Percentiles rank a stretch among this genome's conserved stretches.
phyloP scores from a whole-genome alignment of 495 filamentous ascomycete species.

The Lasiosphaeris hirsuta region DNA sequence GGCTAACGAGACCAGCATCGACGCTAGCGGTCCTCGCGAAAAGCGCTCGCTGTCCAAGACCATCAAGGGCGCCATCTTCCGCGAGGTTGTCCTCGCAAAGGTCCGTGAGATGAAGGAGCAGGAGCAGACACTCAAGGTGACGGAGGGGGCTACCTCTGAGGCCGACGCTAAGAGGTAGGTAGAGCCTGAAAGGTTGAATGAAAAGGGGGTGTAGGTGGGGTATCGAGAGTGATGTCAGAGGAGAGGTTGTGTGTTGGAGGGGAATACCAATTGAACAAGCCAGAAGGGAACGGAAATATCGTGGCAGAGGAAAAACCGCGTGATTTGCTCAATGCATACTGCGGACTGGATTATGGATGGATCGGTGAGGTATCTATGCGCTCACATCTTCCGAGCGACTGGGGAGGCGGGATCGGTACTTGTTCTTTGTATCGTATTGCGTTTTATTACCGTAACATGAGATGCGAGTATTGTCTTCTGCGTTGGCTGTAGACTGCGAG shows the following conservation, averaged over 20 bases:
- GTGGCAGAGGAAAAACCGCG: too few relatives aligned
- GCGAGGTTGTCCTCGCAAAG: constrained; percentile 96
- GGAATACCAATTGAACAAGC: constrained; percentile 38
- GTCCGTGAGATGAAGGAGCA: constrained; percentile 88
- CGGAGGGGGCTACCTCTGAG: constrained; percentile 42
- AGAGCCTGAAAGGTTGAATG: not conserved
- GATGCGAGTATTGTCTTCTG: too few relatives aligned
- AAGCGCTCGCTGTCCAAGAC: constrained; percentile 69
- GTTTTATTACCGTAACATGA: too few relatives aligned
- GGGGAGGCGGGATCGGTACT: too few relatives aligned
- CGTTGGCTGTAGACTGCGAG: too few relatives aligned
- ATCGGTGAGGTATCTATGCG: too few relatives aligned
- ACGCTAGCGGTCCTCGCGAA: constrained; percentile 35
- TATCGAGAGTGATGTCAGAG: constrained; percentile 40
- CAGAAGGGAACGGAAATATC: not conserved
- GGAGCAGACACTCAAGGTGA: constrained; percentile 68
- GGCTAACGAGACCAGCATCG: constrained; percentile 19
- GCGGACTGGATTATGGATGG: not conserved
- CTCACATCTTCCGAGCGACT: too few relatives aligned
- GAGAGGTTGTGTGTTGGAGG: too few relatives aligned
- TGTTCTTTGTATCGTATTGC: too few relatives aligned
- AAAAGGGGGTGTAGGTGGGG: not conserved
- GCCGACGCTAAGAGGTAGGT: not conserved
- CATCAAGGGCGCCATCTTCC: constrained; percentile 89
- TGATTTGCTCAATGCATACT: not conserved